phyloP scores from a whole-genome alignment of 78 protist species.

The Dictyostelium purpureum region DNA sequence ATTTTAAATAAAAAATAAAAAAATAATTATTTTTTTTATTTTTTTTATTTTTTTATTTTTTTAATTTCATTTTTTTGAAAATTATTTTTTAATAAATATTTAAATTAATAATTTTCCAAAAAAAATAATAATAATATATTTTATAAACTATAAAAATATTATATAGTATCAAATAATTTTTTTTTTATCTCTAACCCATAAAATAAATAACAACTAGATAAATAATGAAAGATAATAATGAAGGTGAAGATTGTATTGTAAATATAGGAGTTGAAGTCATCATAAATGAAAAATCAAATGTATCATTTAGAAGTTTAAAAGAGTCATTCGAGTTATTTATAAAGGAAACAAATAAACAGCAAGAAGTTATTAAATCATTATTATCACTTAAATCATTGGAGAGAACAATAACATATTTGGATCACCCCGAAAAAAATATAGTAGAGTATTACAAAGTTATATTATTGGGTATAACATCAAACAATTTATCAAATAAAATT shows the following conservation, averaged over 20 bases:
- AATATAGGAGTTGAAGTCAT: constrained; percentile 4
- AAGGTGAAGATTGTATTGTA: neutral
- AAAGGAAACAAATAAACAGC: neutral
- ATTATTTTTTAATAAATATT: no score
- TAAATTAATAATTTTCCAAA: no score
- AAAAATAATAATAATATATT: no score
- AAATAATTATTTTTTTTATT: no score
- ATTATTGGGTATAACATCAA: neutral
- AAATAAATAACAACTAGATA: neutral
- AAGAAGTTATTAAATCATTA: neutral
- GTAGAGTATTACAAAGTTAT: neutral
- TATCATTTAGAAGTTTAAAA: neutral
- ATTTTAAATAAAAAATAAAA: no score
- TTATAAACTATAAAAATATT: no score
- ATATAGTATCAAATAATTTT: no score
- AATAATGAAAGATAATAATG: neutral
- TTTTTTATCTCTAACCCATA: no score
- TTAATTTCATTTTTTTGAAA: no score
- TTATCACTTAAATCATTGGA: neutral
- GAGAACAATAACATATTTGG: neutral
- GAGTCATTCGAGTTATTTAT: neutral
- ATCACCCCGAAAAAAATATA: neutral
- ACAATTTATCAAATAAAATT: neutral
- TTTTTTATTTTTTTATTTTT: no score
- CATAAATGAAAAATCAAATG: constrained; percentile 11